Percentiles rank a stretch among this genome's conserved stretches.
Conservation (phyloP, 768 basidiomycete genomes). For the Boletus edulis region DNA sequence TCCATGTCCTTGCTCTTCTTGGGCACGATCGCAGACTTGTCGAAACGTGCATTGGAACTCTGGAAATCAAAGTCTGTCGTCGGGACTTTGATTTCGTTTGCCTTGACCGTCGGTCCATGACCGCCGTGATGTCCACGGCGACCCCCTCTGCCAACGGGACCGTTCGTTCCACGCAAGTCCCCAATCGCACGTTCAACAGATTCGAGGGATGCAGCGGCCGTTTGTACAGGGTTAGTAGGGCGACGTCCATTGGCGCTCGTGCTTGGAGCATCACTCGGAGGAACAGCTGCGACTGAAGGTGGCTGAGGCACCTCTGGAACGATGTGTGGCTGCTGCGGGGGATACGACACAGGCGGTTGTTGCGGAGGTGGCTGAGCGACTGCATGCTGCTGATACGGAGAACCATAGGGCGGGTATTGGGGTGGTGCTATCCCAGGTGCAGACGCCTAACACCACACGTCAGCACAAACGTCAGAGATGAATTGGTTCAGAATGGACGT, state of each 20-base stretch:
- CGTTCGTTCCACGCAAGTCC: slow-evolving; percentile 43
- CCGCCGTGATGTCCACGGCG: slow-evolving; percentile 31
- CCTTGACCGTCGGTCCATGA: slow-evolving; percentile 29
- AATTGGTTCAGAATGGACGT: not conserved
- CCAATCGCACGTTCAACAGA: slow-evolving; percentile 60
- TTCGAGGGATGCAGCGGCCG: slow-evolving; percentile 72
- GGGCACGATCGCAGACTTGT: slow-evolving; percentile 59
- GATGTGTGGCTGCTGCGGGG: slow-evolving; percentile 24
- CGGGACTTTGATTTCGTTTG: slow-evolving; percentile 54
- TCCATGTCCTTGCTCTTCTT: slow-evolving; percentile 31
- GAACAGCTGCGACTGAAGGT: slow-evolving; percentile 16
- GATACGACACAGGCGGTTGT: slow-evolving; percentile 28
- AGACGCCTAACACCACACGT: slow-evolving; percentile 41
- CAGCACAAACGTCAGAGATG: not conserved
- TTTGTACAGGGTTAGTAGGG: slow-evolving; percentile 54
- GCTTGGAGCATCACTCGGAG: slow-evolving; percentile 23
- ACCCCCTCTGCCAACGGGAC: slow-evolving; percentile 38
- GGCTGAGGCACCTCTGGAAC: slow-evolving; percentile 26
- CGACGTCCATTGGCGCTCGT: slow-evolving; percentile 31
- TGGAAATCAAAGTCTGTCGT: slow-evolving; percentile 81
- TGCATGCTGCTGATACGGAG: slow-evolving; percentile 32
- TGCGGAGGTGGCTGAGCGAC: slow-evolving; percentile 31
- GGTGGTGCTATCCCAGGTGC: slow-evolving; percentile 39
- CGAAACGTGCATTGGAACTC: slow-evolving; percentile 74
- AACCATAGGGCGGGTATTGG: slow-evolving; percentile 29